These are phyloP conservation scores for Curvularia lunata DNA, from an alignment of 2,329 filamentous ascomycete genomes.

Conservation along the genomic window DNA sequence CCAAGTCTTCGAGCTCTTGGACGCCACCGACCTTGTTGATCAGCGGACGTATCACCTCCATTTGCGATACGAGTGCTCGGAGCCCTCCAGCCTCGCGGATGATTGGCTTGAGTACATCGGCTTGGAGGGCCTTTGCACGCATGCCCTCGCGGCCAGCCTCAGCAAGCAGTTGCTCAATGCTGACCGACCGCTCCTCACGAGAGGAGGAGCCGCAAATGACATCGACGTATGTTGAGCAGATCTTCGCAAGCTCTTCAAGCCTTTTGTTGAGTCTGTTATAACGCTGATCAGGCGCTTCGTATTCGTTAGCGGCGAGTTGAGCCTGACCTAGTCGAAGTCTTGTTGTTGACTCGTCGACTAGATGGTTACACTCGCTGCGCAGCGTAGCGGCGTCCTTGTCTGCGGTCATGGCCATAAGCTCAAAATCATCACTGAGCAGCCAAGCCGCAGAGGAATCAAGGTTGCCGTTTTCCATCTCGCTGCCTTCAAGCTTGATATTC, in stretches of 20 bases:
- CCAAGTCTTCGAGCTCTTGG: constrained; percentile 18
- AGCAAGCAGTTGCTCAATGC: constrained; percentile 22
- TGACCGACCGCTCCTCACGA: constrained; percentile 1
- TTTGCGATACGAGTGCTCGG: constrained; percentile 17
- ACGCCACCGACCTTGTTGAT: constrained; percentile 19
- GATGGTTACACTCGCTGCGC: constrained; percentile 2
- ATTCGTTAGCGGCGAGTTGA: constrained; percentile 18
- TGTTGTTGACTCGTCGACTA: background rate
- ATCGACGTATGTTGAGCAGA: constrained; percentile 19
- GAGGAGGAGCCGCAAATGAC: constrained; percentile 17
- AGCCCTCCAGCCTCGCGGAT: constrained; percentile 24
- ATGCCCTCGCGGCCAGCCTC: constrained; percentile 24
- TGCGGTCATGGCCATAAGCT: background rate
- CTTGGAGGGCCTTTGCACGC: constrained; percentile 26
- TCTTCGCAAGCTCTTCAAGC: constrained; percentile 15
- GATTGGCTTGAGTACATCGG: constrained; percentile 21
- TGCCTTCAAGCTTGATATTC: constrained; percentile 5
- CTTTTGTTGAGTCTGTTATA: constrained; percentile 17
- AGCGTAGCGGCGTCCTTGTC: background rate
- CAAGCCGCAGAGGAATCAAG: constrained; percentile 9
- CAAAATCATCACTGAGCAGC: constrained; percentile 5
- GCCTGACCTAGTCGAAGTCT: constrained; percentile 15
- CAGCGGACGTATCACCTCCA: constrained; percentile 11
- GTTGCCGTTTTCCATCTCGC: constrained; percentile 8
- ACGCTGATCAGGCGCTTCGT: constrained; percentile 17